These are phyloP conservation scores for Tetradesmus obliquus DNA, from an alignment of 139 green algal species.

Conservation along the genomic window DNA sequence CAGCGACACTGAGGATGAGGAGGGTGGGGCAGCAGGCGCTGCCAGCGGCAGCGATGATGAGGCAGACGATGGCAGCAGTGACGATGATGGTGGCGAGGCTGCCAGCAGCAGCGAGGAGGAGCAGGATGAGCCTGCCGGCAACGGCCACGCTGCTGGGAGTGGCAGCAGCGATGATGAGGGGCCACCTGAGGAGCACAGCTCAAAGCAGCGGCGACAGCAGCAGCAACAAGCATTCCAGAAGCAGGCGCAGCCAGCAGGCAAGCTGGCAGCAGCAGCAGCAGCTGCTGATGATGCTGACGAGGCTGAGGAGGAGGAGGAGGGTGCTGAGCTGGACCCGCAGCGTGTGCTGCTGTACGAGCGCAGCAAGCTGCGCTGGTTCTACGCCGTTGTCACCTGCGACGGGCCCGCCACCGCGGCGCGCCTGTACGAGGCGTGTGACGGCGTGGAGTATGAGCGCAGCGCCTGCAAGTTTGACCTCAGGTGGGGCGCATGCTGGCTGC, in stretches of 20 bases:
- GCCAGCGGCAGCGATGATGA: neutral
- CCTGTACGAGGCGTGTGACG: constrained; percentile 94
- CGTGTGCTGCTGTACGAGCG: constrained; percentile 89
- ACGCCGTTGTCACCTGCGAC: constrained; percentile 91
- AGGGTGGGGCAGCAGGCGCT: neutral
- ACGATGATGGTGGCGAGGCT: neutral
- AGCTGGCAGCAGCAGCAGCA: constrained; percentile 24
- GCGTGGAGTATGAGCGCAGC: constrained; percentile 86
- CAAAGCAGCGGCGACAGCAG: constrained; percentile 33
- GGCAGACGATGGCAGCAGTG: neutral
- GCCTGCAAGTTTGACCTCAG: constrained; percentile 92
- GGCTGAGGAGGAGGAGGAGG: constrained; percentile 29
- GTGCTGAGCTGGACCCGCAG: constrained; percentile 68
- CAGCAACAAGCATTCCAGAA: constrained; percentile 20
- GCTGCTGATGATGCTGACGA: constrained; percentile 45
- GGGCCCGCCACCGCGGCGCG: constrained; percentile 68
- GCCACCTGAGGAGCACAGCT: constrained; percentile 24
- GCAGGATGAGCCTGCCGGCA: neutral
- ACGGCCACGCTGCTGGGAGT: constrained; percentile 4
- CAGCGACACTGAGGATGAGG: neutral
- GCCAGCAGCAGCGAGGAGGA: neutral
- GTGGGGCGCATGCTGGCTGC: neutral
- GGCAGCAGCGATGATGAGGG: constrained; percentile 29
- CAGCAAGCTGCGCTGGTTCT: constrained; percentile 84
- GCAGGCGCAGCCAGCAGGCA: neutral